A percentile compares a stretch with the other conserved stretches of the same genome.
Evolutionary conservation across 495 filamentous ascomycete genomes (phyloP).

Genomic region (Mytilinidion resinicola): DNA sequence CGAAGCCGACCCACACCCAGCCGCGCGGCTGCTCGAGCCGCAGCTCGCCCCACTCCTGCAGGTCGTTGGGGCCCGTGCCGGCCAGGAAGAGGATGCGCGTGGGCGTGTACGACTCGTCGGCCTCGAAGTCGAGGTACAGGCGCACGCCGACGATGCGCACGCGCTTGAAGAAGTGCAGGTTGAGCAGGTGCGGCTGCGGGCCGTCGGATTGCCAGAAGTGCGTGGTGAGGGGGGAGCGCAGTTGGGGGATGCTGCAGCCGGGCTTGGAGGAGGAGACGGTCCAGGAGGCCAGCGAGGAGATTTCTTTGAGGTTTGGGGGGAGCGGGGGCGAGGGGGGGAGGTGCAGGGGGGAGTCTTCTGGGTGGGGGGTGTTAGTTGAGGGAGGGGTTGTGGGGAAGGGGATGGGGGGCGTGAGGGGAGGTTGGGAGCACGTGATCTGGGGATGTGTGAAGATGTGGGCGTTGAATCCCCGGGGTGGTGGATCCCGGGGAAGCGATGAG

Average conservation of each 20-base stretch:
- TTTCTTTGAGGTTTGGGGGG: constrained; percentile 61
- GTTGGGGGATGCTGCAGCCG: constrained; percentile 77
- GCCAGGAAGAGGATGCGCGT: constrained; percentile 81
- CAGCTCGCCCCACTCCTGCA: constrained; percentile 75
- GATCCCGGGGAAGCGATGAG: no score
- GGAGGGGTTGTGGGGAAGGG: background rate
- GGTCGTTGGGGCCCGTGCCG: constrained; percentile 80
- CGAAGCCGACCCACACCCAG: constrained; percentile 80
- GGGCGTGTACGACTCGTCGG: constrained; percentile 95
- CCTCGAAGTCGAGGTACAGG: constrained; percentile 82
- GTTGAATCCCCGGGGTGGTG: no score
- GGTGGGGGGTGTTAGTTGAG: background rate
- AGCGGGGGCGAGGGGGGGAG: constrained; percentile 7
- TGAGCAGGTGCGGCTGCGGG: constrained; percentile 89
- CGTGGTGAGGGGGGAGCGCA: constrained; percentile 68
- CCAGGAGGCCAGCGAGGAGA: constrained; percentile 90
- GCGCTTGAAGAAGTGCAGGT: constrained; percentile 89
- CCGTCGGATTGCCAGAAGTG: constrained; percentile 98
- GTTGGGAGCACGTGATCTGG: no score
- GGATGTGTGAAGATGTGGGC: no score
- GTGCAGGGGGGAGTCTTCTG: background rate
- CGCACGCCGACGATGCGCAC: constrained; percentile 78
- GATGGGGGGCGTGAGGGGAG: background rate
- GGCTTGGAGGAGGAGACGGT: constrained; percentile 88
- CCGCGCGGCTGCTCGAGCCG: constrained; percentile 73